Evolutionary conservation across 768 basidiomycete species (phyloP), one percentile per base, ranked within the genome.

Genomic region (Leccinum subtestaceum): DNA sequence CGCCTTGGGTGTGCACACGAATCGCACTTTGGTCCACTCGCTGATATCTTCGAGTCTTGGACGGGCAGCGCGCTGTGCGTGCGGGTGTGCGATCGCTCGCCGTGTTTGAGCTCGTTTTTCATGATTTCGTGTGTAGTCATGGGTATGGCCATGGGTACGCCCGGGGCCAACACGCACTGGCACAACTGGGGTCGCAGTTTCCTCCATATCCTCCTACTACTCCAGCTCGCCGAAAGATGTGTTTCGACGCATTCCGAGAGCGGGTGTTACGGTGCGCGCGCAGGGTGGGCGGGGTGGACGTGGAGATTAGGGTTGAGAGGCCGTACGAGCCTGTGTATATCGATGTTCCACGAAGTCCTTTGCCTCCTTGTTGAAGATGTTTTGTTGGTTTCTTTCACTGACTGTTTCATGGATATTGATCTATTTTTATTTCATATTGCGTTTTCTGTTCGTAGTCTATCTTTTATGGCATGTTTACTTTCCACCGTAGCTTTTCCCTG

Each of bases 261-360:
- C 65, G 67, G 21, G 60, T 71, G 43, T 40, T 64, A n/a, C 48
- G 31, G 19, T 71, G 63, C 38, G 69, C 69, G 2, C 67, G 58
- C 9, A 65, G 69, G 29, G 40, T 40, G n/a, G 60, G 59, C 19
- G 63, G 63, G n/a, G 59, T 71, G 43, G 57, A 67, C 2, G 69
- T 71, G 40, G 65, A 65, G 2, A 69, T 70, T 2, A 45, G 46
- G 38, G 63, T 71, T 2, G 67, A 71, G 46, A 43, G 67, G 56
- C 67, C 69, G 25, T 70, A 70, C 12, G 65, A 71, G 9, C 69
- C 69, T 0, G 60, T 52, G 32, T 71, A 70, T 54, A 25, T 71
- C 10, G 17, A 62, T 0, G 17, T 62, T 36, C 47, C 68, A 40
- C 40, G n/a, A 40, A n/a, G 17, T n/a, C n/a, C 17, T 40, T 10